Evolutionary conservation across 495 filamentous ascomycete species (phyloP).

Genomic region (Pseudomonodictys pantanalensis): DNA sequence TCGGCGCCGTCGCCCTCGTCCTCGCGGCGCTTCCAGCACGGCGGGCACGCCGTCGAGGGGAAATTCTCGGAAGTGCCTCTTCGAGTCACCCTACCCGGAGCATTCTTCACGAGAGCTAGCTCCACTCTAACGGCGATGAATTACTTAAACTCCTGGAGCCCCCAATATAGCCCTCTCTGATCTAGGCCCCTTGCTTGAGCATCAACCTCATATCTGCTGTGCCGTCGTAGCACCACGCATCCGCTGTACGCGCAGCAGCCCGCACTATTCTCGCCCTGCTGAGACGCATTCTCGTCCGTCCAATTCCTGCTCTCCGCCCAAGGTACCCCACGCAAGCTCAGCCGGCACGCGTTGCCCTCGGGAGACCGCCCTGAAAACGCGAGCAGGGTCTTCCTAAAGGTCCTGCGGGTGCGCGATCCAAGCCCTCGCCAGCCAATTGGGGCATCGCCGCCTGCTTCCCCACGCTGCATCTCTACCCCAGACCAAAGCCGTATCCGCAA

Average conservation of each 20-base stretch:
- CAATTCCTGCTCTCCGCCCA: neutral
- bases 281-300: conserved; percentile 5
- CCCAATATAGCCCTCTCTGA: neutral
- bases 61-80: conserved; percentile 26
- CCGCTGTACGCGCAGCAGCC: neutral
- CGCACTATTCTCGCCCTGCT: neutral
- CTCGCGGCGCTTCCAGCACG: neutral
- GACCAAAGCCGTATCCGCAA: conserved; percentile 18
- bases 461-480: conserved; percentile 33
- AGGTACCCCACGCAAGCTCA: conserved; percentile 16
- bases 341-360: conserved; percentile 4
- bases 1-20: neutral
- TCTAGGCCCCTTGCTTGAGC: no score
- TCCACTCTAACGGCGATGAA: conserved; percentile 10
- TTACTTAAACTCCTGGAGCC: neutral
- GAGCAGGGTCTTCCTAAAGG: conserved; percentile 4
- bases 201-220: neutral
- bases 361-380: conserved; percentile 20
- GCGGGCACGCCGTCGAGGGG: conserved; percentile 9
- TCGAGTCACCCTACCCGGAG: conserved; percentile 20
- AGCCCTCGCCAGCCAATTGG: conserved; percentile 22
- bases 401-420: conserved; percentile 7
- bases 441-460: conserved; percentile 12
- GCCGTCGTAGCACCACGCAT: neutral
- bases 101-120: conserved; percentile 17